Evolutionary conservation across 2,329 filamentous ascomycete species (phyloP), one percentile per base, ranked within the genome.

Genomic region (Nemania diffusa): DNA sequence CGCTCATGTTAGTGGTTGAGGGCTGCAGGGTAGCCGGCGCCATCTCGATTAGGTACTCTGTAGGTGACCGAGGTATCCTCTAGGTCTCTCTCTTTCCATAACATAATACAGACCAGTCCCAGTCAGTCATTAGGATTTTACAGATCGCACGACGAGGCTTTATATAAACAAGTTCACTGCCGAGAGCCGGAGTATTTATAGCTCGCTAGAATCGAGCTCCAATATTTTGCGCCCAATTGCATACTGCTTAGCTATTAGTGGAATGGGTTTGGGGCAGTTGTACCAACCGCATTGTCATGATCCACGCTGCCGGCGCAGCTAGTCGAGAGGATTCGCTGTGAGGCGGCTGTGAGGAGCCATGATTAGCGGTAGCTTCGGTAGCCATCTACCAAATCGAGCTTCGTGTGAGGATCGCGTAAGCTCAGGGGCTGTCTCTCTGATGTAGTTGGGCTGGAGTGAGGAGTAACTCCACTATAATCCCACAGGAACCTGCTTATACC

Each of bases 11-110:
- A 26, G 59, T 74, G 13, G 55, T 65, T 9, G 71, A 72, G 27
- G 72, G 44, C 57, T 71, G 71, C 24, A 73, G 55, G 32, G 68
- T 62, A 46, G 72, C 53, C 26, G 73, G 74, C 59, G 74, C 57
- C 74, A 75, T 75, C 27, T 59, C 62, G 37, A 64, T 57, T 15
- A 1, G 46, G n/a, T n/a, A n/a, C n/a, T n/a, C n/a, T n/a, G n/a
- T n/a, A n/a, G n/a, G 29, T 13, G n/a, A 51, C 55, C 11, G 2
- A 22, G 46, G 29, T 22, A 27, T 13, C 17, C 13, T 57, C 22
- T 27, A 29, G n/a, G 22, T 3, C 24, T n/a, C 27, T 40, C 32
- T 53, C 13, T 56, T 37, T 40, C 11, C 15, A 17, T 40, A 40
- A 40, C 37, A 44, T 20, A 5, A 44, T 5, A n/a, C 3, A 17